Percentiles rank a stretch among this genome's conserved stretches.
phyloP scores from a whole-genome alignment of 2,329 filamentous ascomycete species.

The Emmonsiellopsis sp. region DNA sequence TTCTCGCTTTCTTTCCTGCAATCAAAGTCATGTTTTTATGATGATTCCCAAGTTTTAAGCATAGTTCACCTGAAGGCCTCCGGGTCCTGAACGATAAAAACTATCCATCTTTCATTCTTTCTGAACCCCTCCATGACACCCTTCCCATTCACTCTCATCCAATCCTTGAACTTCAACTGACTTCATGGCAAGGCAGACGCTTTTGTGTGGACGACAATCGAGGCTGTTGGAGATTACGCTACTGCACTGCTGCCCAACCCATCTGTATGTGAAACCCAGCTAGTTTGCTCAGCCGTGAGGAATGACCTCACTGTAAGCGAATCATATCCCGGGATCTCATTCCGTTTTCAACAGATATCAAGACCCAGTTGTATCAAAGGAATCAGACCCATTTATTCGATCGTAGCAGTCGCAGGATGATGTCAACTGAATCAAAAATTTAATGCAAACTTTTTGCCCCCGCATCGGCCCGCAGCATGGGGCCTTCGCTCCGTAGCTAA shows the following conservation, averaged over 20 bases:
- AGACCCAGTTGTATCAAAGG: not conserved
- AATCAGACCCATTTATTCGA: not conserved
- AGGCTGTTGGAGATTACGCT: not conserved
- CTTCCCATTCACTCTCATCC: not conserved
- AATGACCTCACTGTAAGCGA: not conserved
- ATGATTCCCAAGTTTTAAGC: constrained; percentile 19
- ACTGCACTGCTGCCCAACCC: constrained; percentile 14
- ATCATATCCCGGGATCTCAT: not conserved
- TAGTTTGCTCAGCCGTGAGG: not conserved
- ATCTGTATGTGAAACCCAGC: not conserved
- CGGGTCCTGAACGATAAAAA: constrained; percentile 20
- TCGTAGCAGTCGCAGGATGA: not conserved
- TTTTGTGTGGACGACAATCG: not conserved
- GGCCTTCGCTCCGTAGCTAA: too few species aligned
- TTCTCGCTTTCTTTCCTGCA: not conserved
- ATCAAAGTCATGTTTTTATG: constrained; percentile 9
- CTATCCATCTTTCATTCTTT: constrained; percentile 19
- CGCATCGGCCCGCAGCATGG: too few species aligned
- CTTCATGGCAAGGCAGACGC: not conserved
- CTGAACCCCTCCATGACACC: not conserved
- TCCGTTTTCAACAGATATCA: not conserved
- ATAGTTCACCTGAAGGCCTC: constrained; percentile 24
- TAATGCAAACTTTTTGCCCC: too few species aligned
- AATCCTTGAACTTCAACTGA: not conserved
- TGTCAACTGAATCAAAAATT: too few species aligned